These are phyloP conservation scores for Lindgomyces ingoldianus DNA, from an alignment of 495 filamentous ascomycete species.

Conservation along the genomic window DNA sequence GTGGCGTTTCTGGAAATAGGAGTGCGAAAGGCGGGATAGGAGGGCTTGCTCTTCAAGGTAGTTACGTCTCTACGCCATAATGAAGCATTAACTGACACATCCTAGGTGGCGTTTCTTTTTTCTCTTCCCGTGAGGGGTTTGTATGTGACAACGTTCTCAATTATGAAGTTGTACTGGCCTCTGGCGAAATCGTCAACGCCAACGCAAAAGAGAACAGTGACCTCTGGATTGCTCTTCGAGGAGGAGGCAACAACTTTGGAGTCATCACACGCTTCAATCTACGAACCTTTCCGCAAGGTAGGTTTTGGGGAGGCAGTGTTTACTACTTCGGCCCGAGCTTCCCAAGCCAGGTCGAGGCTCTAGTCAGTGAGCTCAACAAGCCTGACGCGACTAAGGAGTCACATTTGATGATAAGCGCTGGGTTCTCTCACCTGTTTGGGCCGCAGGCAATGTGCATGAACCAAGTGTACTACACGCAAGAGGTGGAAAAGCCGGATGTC, in stretches of 20 bases:
- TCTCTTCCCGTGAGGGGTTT: constrained; percentile 53
- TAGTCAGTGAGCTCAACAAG: constrained; percentile 2
- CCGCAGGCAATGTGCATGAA: constrained; percentile 3
- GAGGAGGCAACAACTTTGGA: constrained; percentile 46
- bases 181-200: constrained; percentile 55
- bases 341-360: constrained; percentile 1
- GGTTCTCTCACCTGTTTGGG: background rate
- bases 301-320: constrained; percentile 36
- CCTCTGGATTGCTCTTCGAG: constrained; percentile 43
- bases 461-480: constrained; percentile 6
- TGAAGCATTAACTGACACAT: background rate
- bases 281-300: constrained; percentile 43
- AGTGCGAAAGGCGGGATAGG: constrained; percentile 48
- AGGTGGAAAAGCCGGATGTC: constrained; percentile 1
- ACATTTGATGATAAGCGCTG: constrained; percentile 3
- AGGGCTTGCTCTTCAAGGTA: constrained; percentile 38
- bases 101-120: constrained; percentile 4
- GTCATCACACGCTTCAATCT: constrained; percentile 53
- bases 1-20: background rate
- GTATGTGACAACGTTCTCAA: constrained; percentile 46
- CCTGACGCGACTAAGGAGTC: constrained; percentile 2
- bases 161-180: constrained; percentile 60
- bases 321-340: constrained; percentile 5
- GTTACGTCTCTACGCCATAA: background rate
- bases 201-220: constrained; percentile 39